Conservation (phyloP, 2,329 filamentous ascomycete genomes). For the Aschersonia sp. region DNA sequence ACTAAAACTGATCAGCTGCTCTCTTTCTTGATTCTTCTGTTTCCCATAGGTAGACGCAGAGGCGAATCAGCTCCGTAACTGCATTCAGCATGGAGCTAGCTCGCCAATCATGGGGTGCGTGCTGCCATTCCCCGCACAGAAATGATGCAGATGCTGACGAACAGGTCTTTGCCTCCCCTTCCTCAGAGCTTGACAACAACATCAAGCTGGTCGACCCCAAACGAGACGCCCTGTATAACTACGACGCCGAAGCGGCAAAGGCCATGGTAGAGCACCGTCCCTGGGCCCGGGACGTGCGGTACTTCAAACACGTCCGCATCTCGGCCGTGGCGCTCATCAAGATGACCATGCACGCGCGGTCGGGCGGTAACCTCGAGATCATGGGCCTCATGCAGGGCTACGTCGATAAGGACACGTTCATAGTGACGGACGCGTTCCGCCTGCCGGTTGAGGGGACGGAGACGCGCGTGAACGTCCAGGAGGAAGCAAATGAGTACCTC, state of each 20-base stretch:
- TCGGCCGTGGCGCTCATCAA: slow-evolving; percentile 89
- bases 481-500: slow-evolving; percentile 95
- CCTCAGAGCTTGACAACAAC: slow-evolving; percentile 72
- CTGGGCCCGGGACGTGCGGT: slow-evolving; percentile 65
- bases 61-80: neutral
- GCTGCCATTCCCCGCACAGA: neutral
- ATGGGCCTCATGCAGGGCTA: slow-evolving; percentile 99
- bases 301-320: slow-evolving; percentile 91
- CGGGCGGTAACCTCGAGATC: slow-evolving; percentile 79
- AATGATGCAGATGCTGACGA: neutral
- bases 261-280: slow-evolving; percentile 49
- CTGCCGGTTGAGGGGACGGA: slow-evolving; percentile 97
- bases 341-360: slow-evolving; percentile 99
- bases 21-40: no score
- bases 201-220: slow-evolving; percentile 70
- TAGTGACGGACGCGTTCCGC: slow-evolving; percentile 88
- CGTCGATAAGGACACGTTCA: slow-evolving; percentile 68
- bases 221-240: slow-evolving; percentile 84
- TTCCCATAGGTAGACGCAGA: no score
- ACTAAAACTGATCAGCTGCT: no score
- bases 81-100: neutral
- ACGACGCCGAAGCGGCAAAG: slow-evolving; percentile 56
- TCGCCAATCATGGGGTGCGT: neutral
- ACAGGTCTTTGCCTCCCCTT: neutral
- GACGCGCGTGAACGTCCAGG: slow-evolving; percentile 90